These are phyloP conservation scores for Xylaria palmicola DNA, from an alignment of 495 filamentous ascomycete genomes.

Conservation along the genomic window DNA sequence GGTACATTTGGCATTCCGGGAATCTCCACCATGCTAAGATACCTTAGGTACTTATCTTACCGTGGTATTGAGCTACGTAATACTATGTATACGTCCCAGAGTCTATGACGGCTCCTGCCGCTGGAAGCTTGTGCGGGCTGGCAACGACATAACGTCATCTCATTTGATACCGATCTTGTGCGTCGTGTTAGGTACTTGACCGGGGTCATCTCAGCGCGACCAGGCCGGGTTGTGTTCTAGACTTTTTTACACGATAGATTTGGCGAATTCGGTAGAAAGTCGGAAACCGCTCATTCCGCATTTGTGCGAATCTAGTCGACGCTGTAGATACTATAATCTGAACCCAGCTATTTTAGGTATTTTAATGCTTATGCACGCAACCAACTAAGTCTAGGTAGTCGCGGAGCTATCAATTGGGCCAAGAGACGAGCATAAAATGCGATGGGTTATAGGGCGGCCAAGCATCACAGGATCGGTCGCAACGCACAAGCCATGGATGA, in stretches of 20 bases:
- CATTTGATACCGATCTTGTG: background rate
- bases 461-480: background rate
- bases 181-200: background rate
- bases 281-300: no score
- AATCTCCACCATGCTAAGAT: background rate
- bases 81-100: background rate
- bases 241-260: background rate
- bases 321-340: no score
- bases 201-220: background rate
- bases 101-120: background rate
- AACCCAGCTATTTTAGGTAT: no score
- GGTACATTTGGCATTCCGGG: background rate
- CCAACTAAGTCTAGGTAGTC: background rate
- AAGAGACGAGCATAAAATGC: background rate
- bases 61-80: no score
- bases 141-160: background rate
- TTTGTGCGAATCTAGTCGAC: no score
- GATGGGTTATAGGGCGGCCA: background rate
- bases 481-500: background rate
- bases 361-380: background rate
- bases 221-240: background rate
- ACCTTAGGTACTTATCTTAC: no score
- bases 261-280: background rate
- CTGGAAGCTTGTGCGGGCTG: background rate
- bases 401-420: background rate